A percentile compares a stretch with the other conserved stretches of the same genome.
phyloP scores from a whole-genome alignment of 2,329 filamentous ascomycete species.

The Cercospora sp. region DNA sequence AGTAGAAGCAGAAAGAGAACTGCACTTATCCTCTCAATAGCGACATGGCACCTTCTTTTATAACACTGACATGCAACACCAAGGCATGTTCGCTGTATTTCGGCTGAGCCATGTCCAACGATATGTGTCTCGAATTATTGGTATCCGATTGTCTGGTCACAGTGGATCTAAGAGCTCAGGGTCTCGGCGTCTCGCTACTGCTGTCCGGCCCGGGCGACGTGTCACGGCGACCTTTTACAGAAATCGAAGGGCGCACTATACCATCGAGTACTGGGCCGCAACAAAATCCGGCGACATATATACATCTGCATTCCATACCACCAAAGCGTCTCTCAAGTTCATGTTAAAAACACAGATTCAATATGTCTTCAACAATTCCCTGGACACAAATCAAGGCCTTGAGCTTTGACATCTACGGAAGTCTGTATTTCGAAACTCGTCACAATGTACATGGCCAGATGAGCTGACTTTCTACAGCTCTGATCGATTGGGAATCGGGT shows the following conservation, averaged over 20 bases:
- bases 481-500: conserved; percentile 76
- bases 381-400: conserved; percentile 49
- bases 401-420: conserved; percentile 79
- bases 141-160: not conserved
- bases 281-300: not conserved
- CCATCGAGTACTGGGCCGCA: not conserved
- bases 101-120: not conserved
- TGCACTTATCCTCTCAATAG: not conserved
- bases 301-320: not conserved
- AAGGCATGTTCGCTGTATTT: not conserved
- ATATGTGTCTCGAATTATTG: not conserved
- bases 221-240: not conserved
- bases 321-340: not conserved
- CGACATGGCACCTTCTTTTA: not conserved
- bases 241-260: not conserved
- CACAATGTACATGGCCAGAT: not conserved
- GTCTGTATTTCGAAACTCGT: not conserved
- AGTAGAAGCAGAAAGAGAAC: not conserved
- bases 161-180: not conserved
- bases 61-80: not conserved
- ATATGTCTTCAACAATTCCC: conserved; percentile 33
- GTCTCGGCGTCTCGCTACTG: too few species aligned
- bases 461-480: conserved; percentile 40
- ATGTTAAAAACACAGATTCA: not conserved
- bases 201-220: not conserved